These are phyloP conservation scores for Papiliotrema terrestris DNA, from an alignment of 1,284 basidiomycete species.

Conservation along the genomic window DNA sequence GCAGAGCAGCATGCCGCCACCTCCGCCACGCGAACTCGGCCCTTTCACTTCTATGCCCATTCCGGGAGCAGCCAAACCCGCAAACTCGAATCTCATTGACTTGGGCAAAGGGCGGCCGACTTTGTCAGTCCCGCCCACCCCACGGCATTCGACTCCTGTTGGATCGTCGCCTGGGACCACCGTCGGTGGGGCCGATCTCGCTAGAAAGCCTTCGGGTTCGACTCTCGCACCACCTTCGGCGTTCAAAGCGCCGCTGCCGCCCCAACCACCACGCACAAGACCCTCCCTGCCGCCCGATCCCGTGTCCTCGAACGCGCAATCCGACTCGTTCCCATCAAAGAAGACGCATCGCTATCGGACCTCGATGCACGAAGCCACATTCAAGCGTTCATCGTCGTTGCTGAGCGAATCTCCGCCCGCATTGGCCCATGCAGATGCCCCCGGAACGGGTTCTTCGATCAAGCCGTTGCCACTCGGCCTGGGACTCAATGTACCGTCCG, in stretches of 20 bases:
- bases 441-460: neutral
- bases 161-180: neutral
- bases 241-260: constrained; percentile 22
- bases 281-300: too few relatives aligned
- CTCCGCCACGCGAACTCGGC: constrained; percentile 6
- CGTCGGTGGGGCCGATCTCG: neutral
- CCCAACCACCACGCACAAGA: neutral
- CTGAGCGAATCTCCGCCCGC: constrained; percentile 12
- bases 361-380: constrained; percentile 34
- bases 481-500: constrained; percentile 24
- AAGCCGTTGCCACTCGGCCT: constrained; percentile 17
- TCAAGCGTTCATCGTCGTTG: constrained; percentile 13
- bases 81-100: neutral
- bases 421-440: constrained; percentile 7
- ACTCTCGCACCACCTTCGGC: constrained; percentile 20
- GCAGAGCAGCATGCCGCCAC: constrained; percentile 2
- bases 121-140: constrained; percentile 25
- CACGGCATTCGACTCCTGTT: constrained; percentile 20
- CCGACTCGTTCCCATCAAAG: neutral
- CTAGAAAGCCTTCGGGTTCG: constrained; percentile 1
- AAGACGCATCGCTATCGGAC: constrained; percentile 32
- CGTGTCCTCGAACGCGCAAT: too few relatives aligned
- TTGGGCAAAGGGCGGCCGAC: constrained; percentile 9
- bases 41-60: constrained; percentile 16
- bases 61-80: neutral